phyloP scores from a whole-genome alignment of 106 monocot species.

The Vanilla planifolia region DNA sequence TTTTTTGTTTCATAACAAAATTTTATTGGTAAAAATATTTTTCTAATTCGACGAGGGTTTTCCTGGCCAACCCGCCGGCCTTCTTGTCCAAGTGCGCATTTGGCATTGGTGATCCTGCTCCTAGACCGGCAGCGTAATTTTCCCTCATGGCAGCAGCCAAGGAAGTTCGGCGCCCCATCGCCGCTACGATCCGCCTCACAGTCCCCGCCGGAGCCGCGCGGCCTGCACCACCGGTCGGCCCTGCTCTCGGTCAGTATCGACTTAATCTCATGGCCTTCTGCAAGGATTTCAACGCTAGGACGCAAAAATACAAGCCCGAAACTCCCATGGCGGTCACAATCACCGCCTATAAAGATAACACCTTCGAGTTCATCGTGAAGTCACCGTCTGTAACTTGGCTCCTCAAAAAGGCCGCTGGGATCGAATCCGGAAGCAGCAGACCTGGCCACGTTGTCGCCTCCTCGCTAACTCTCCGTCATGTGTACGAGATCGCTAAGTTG shows the following conservation, averaged over 20 bases:
- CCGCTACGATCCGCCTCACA: constrained; percentile 53
- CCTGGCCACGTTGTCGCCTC: constrained; percentile 36
- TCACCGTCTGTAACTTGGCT: constrained; percentile 52
- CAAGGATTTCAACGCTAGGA: constrained; percentile 64
- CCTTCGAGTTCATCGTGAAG: constrained; percentile 56
- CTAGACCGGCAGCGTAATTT: too few relatives aligned
- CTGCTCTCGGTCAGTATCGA: constrained; percentile 47
- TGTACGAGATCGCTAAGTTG: constrained; percentile 61
- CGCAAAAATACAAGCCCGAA: constrained; percentile 58
- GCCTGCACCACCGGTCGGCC: constrained; percentile 49
- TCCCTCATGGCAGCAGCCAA: constrained; percentile 29
- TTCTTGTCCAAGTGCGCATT: not conserved
- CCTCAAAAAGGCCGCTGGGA: constrained; percentile 51
- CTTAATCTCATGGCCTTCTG: constrained; percentile 68
- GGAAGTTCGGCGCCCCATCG: constrained; percentile 34
- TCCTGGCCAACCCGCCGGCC: not conserved
- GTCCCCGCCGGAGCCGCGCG: constrained; percentile 52
- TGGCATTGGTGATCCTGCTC: not conserved
- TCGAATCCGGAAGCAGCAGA: constrained; percentile 37
- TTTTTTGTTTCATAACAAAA: too few relatives aligned
- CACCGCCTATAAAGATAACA: constrained; percentile 59
- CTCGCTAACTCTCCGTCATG: constrained; percentile 38
- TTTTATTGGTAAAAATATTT: too few relatives aligned
- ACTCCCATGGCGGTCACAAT: constrained; percentile 62
- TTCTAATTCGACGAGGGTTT: too few relatives aligned